phyloP scores from a whole-genome alignment of 2,329 filamentous ascomycete species.

The Dothiorella sarmentorum region DNA sequence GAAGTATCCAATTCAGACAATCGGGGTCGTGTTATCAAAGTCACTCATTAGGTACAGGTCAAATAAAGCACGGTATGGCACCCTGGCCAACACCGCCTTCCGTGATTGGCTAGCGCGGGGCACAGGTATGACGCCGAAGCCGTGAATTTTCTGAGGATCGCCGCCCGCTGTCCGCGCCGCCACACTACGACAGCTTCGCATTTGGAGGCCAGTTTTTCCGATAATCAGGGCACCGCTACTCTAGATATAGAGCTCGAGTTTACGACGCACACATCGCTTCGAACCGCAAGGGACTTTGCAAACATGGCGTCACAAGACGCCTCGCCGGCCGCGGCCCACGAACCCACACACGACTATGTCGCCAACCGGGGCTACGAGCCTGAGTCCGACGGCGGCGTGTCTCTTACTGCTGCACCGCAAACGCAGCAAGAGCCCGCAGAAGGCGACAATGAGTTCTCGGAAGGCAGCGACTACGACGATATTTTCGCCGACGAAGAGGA shows the following conservation, averaged over 20 bases:
- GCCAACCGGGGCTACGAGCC: constrained; percentile 17
- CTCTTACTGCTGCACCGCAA: neutral
- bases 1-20: too few relatives aligned
- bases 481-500: constrained; percentile 61
- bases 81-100: neutral
- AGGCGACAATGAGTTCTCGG: neutral
- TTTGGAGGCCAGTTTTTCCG: neutral
- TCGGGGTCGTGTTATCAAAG: too few relatives aligned
- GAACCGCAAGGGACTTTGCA: neutral
- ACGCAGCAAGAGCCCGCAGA: neutral
- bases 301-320: constrained; percentile 14
- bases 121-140: constrained; percentile 11
- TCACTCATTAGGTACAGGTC: too few relatives aligned
- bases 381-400: constrained; percentile 5
- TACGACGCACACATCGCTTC: neutral
- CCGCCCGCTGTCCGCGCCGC: neutral
- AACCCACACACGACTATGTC: constrained; percentile 14
- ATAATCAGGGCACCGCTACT: too few relatives aligned
- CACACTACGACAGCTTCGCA: neutral
- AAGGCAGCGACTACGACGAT: constrained; percentile 61
- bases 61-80: neutral
- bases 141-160: constrained; percentile 17
- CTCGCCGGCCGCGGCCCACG: constrained; percentile 6
- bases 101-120: constrained; percentile 7
- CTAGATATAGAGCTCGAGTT: neutral